Evolutionary conservation across 352 stramenopile species (phyloP).

Genomic region (Phytopythium helicoides): DNA sequence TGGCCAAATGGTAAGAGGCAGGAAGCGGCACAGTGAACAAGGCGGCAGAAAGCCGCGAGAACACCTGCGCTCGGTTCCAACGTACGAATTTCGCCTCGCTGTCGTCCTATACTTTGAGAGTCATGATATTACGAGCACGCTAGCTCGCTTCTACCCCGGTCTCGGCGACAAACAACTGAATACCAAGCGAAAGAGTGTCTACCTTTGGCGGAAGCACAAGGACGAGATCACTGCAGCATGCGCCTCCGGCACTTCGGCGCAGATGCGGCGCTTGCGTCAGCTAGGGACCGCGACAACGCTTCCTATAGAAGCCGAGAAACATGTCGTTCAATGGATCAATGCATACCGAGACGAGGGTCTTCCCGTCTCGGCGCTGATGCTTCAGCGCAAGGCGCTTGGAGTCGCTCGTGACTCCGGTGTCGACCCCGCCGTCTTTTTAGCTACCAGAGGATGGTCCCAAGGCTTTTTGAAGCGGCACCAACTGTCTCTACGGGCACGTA

Average conservation of each 20-base stretch:
- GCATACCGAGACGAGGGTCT: neutral
- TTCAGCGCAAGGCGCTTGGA: neutral
- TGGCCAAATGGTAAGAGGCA: neutral
- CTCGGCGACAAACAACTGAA: neutral
- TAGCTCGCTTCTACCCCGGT: slow-evolving; percentile 5
- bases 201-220: slow-evolving; percentile 4
- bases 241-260: neutral
- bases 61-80: neutral
- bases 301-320: neutral
- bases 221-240: neutral
- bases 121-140: slow-evolving; percentile 1
- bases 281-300: neutral
- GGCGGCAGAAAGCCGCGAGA: slow-evolving; percentile 2
- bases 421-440: no score
- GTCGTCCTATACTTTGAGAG: slow-evolving; percentile 4
- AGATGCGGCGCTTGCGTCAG: neutral
- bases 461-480: neutral
- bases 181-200: slow-evolving; percentile 7
- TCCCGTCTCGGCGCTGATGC: neutral
- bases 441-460: neutral
- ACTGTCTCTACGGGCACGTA: neutral
- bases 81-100: slow-evolving; percentile 1
- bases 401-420: neutral
- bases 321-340: neutral
- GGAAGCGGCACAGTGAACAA: neutral